Evolutionary conservation across 352 stramenopile species (phyloP).

Genomic region (Phytopythium helicoides): DNA sequence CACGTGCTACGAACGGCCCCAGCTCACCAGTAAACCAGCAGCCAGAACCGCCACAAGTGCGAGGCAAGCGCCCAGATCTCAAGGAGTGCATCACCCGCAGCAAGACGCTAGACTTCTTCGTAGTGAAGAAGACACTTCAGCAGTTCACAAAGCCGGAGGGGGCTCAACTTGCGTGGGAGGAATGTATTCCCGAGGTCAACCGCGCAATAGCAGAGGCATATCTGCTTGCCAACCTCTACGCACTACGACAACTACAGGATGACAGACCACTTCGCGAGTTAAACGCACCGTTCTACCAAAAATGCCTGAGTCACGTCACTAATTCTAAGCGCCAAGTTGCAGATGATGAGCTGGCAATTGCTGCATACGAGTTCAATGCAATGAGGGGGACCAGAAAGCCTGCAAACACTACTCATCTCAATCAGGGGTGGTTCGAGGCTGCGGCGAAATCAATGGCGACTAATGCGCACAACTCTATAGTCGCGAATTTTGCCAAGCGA

Average conservation of each 20-base stretch:
- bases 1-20: too few relatives aligned
- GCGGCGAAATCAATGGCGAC: slow-evolving; percentile 3
- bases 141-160: background rate
- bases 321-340: background rate
- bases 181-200: background rate
- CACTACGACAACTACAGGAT: background rate
- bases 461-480: slow-evolving; percentile 5
- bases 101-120: slow-evolving; percentile 2
- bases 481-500: slow-evolving; percentile 8
- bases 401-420: background rate
- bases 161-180: background rate
- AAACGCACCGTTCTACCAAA: background rate
- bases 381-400: background rate
- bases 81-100: background rate
- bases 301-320: background rate
- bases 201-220: background rate
- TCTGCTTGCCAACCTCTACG: background rate
- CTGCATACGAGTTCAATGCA: background rate
- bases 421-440: background rate
- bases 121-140: background rate
- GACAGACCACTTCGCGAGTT: background rate
- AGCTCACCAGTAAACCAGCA: too few relatives aligned
- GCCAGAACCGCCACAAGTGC: too few relatives aligned
- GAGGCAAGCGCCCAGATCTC: background rate
- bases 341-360: background rate